Evolutionary conservation across 805 yeast species (phyloP), one percentile per base, ranked within the genome.

Genomic region (Priceomyces haplophilus): DNA sequence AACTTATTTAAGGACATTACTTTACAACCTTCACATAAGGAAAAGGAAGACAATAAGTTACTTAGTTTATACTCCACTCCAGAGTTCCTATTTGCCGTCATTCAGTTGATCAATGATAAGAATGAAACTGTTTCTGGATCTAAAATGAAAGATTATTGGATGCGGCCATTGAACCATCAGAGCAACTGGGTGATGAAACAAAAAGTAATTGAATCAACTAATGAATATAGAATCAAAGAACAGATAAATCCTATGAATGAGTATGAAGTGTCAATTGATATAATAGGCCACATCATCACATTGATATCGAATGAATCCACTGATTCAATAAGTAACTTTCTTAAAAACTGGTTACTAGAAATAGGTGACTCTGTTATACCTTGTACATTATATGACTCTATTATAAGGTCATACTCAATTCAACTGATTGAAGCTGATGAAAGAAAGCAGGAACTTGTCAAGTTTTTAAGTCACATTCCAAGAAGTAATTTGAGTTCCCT

Each of bases 341-440:
- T 65, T 23, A 66, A 64, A 41, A 59, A 58, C 43, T 71, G 76
- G 76, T 52, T 70, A 18, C 51, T 71, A 6, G 75, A 71, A 44
- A 58, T 63, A 11, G 58, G 63, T 30, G 76, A 71, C 42, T 65
- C 75, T 0, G 46, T 69, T 18, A 67, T 71, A 11, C 76, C 75
- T 0, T 69, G 69, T 41, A 59, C 66, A 48, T 61, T 67, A 4
- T 67, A 56, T 47, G 76, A 70, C 31, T 47, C 65, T 12, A 46
- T 67, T 19, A 38, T 59, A 10, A 49, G 48, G 11, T 42, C 43
- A 17, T 64, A 59, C 43, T 19, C 25, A 7, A 16, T 11, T 7
- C 13, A 24, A 5, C 30, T 16, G 25, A 50, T 47, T 21, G 40
- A 43, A 13, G 27, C 15, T 36, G 41, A 51, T 7, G 44, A 50